Base-by-base conservation (phyloP, 495 filamentous ascomycete genomes). In the Penicillium fimorum region DNA sequence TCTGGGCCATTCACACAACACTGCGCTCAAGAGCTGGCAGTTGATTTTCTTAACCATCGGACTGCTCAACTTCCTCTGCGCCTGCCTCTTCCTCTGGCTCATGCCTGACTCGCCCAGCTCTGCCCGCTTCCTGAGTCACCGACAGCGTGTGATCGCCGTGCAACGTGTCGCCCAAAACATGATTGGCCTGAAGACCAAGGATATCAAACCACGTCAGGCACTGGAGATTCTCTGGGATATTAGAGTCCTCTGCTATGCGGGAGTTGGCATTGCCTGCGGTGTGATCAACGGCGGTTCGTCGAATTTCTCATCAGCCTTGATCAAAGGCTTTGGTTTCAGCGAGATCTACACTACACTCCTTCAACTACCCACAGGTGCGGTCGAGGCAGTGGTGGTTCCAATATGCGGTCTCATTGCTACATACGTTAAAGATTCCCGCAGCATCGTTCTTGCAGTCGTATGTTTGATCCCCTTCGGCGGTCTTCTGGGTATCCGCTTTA, bases 31-130 rank as follows among this genome's bases (percentile, higher is more conserved):
- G 41, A 74, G 70, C 57, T 86, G 84, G 81, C 70, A 84, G 52
- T 72, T 82, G 0, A 77, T 85, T 37, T 86, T 83, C 62, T 62
- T 84, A 25, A 75, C 78, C 15, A 78, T 79, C 45, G 81, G 81
- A 6, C 62, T 75, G 2, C 60, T 82, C n/a, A 82, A 76, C 32
- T 72, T 80, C 17, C 57, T 77, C 37, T 66, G 71, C 55, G 80
- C 70, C 2, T 29, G 69, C 33, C 55, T 79, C 1, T 75, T 79
- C 46, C 67, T 75, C 2, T 59, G 62, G 32, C 57, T 70, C 7
- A 63, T 79, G 64, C 77, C 77, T 1, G 77, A 79, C 47, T 75
- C 71, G 4, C 77, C 77, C 0, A 66, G 63, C 35, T 68, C 64
- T 18, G 77, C 77, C 8, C 69, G 62, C 30, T 69, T 78, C 27